A percentile compares a stretch with the other conserved stretches of the same genome.
Evolutionary conservation across 768 basidiomycete species (phyloP).

Genomic region (Panaeolus papilionaceus): DNA sequence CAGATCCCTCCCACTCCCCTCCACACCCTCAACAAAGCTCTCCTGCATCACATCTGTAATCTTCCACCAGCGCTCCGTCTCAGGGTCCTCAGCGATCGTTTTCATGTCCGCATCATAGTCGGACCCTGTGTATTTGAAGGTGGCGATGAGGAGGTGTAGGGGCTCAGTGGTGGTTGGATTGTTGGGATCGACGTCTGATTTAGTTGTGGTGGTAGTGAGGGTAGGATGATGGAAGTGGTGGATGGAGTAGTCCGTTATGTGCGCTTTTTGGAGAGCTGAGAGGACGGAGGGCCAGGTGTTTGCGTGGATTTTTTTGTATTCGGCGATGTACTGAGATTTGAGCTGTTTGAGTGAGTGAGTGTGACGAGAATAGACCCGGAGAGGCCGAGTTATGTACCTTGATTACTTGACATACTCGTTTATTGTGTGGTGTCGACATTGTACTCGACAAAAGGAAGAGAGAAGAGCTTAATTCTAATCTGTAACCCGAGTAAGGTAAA

Average conservation of each 20-base stretch:
- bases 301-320: constrained; percentile 65
- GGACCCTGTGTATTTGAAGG: constrained; percentile 74
- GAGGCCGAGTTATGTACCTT: constrained; percentile 45
- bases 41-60: constrained; percentile 82
- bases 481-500: neutral
- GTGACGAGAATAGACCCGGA: too few relatives aligned
- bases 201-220: neutral
- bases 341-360: constrained; percentile 42
- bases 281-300: constrained; percentile 76
- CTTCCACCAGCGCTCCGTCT: constrained; percentile 81
- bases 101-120: constrained; percentile 75
- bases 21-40: constrained; percentile 72
- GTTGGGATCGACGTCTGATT: too few relatives aligned
- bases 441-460: neutral
- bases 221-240: constrained; percentile 42
- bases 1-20: constrained; percentile 67
- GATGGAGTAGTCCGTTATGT: constrained; percentile 81
- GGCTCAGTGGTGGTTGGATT: constrained; percentile 45
- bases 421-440: constrained; percentile 28
- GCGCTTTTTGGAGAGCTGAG: constrained; percentile 61
- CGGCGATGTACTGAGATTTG: constrained; percentile 54
- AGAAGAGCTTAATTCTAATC: neutral
- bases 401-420: constrained; percentile 77
- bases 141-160: constrained; percentile 74
- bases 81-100: constrained; percentile 63